Base-by-base conservation (phyloP, 1,284 basidiomycete genomes). In the Pisolithus thermaeus region DNA sequence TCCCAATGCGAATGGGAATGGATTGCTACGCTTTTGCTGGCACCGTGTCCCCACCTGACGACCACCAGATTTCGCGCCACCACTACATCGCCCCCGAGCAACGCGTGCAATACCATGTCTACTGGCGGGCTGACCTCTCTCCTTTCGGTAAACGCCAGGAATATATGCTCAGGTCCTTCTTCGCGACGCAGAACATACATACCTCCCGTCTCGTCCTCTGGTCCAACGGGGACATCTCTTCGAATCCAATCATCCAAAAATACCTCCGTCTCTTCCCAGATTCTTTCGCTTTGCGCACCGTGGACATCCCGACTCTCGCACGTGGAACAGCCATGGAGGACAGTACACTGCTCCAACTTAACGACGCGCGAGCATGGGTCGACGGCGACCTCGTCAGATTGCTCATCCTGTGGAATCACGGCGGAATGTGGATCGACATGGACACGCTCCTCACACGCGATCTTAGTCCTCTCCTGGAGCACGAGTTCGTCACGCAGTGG, bases 371-470 rank as follows among this genome's bases (percentile, higher is more conserved):
- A 62, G 93, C 90, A 7, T 96, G 93, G 93, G 74, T 95, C n/a
- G 93, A 96, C 61, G 92, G 93, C 0, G 94, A 96, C 67, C 76
- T 95, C 38, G 76, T 96, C 27, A 74, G 94, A 46, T 66, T 97
- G 52, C 73, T 97, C 38, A 80, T 93, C 39, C 71, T 96, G 16
- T 96, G 92, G 90, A 82, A 81, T 56, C 84, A 82, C 61, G 93
- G 93, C 5, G 94, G 94, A 2, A 79, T 93, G 32, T 97, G 94
- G 94, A 78, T 96, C 54, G 93, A 97, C 66, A 96, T 97, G 91
- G 94, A 97, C 69, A 87, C 87, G 58, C 76, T 97, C 52, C 69
- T 96, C 55, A 93, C 91, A 41, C 73, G 93, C 48, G 87, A 92
- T 68, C 71, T 97, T 22, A 75, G 84, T 4, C 90, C 92, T 4